Conservation (phyloP, 441 rosid species). For the Euphorbia schlechtendalii region DNA sequence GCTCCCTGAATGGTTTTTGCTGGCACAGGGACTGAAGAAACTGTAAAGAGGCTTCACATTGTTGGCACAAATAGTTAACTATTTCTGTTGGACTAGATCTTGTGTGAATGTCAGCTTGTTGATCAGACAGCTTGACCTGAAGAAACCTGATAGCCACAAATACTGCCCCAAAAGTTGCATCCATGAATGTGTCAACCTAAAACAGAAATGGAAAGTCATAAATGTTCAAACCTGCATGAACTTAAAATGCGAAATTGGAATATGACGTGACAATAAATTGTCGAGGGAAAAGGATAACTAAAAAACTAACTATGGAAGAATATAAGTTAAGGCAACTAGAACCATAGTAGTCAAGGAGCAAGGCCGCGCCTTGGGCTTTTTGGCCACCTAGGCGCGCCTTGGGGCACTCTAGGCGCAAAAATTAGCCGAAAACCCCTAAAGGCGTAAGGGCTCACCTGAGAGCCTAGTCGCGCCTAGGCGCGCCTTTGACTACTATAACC, state of each 20-base stretch:
- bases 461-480: too few relatives aligned
- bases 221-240: constrained; percentile 4
- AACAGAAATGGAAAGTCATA: constrained; percentile 29
- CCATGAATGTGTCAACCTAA: constrained; percentile 86
- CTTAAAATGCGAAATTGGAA: background rate
- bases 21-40: constrained; percentile 80
- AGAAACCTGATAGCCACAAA: constrained; percentile 54
- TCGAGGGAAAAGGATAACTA: constrained; percentile 1
- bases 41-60: constrained; percentile 93
- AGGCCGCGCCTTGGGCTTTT: too few relatives aligned
- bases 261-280: constrained; percentile 1
- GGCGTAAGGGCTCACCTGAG: too few relatives aligned
- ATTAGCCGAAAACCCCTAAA: too few relatives aligned
- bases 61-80: constrained; percentile 63
- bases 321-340: constrained; percentile 9
- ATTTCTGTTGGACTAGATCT: constrained; percentile 26
- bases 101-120: constrained; percentile 25
- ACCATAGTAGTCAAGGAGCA: too few relatives aligned
- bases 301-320: constrained; percentile 10
- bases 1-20: constrained; percentile 72
- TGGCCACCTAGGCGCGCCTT: too few relatives aligned
- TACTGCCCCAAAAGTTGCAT: constrained; percentile 74
- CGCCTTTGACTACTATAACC: too few relatives aligned
- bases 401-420: too few relatives aligned
- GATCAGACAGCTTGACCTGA: constrained; percentile 42